phyloP scores from a whole-genome alignment of 108 stramenopile genomes.

The Conticribra guillardii region DNA sequence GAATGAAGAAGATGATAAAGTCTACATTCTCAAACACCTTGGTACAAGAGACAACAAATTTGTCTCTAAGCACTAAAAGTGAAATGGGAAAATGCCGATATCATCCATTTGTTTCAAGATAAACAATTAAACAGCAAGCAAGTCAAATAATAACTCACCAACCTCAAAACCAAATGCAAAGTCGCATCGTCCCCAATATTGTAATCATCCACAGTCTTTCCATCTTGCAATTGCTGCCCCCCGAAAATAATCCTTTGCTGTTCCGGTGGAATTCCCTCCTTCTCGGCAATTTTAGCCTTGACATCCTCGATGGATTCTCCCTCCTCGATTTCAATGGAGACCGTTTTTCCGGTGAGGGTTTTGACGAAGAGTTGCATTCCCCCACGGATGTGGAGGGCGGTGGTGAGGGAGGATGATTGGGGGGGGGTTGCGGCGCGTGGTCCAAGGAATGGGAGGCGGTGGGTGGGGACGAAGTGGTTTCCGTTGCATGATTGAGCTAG shows the following conservation, averaged over 20 bases:
- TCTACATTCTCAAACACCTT: too few relatives aligned
- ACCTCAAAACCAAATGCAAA: constrained; percentile 91
- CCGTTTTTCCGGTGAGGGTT: constrained; percentile 95
- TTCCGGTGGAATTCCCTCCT: constrained; percentile 96
- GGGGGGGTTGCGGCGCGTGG: constrained; percentile 7
- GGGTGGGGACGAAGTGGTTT: constrained; percentile 14
- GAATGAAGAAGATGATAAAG: too few relatives aligned
- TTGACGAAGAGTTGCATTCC: constrained; percentile 97
- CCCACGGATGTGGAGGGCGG: constrained; percentile 59
- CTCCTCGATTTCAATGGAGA: constrained; percentile 96
- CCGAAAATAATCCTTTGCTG: constrained; percentile 97
- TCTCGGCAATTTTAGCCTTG: constrained; percentile 97
- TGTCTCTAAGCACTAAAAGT: too few relatives aligned
- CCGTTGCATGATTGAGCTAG: constrained; percentile 31
- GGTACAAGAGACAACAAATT: too few relatives aligned
- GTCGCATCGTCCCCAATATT: constrained; percentile 95
- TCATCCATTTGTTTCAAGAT: too few relatives aligned
- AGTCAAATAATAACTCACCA: too few relatives aligned
- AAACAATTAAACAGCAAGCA: too few relatives aligned
- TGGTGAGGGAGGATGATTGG: constrained; percentile 24
- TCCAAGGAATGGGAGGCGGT: constrained; percentile 4
- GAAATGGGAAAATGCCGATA: too few relatives aligned
- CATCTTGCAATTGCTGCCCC: constrained; percentile 96
- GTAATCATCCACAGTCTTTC: constrained; percentile 95
- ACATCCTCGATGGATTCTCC: constrained; percentile 97